Evolutionary conservation across 2,329 filamentous ascomycete species (phyloP).

Genomic region (Ambrosiella beaveri): DNA sequence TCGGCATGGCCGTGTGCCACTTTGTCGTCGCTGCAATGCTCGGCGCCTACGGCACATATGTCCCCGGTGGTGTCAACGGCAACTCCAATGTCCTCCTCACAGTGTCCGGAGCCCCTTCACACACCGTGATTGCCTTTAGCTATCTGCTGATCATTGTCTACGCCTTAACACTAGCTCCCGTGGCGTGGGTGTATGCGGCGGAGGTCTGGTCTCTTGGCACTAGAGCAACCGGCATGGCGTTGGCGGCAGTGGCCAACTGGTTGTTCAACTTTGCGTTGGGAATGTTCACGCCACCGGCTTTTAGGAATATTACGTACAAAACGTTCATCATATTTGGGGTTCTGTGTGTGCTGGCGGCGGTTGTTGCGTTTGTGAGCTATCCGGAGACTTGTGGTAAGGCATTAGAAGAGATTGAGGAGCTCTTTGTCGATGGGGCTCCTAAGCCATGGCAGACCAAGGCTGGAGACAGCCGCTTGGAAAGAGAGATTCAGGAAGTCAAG

Average conservation of each 20-base stretch:
- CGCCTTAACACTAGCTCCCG: slow-evolving; percentile 43
- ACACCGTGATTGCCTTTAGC: slow-evolving; percentile 47
- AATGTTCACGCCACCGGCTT: slow-evolving; percentile 23
- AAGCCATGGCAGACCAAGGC: slow-evolving; percentile 24
- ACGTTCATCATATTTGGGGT: slow-evolving; percentile 25
- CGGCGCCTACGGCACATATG: slow-evolving; percentile 26
- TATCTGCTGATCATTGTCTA: slow-evolving; percentile 49
- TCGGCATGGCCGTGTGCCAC: slow-evolving; percentile 48
- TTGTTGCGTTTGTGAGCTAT: slow-evolving; percentile 27
- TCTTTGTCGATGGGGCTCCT: slow-evolving; percentile 21
- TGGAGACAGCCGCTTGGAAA: slow-evolving; percentile 17
- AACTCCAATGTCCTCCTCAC: slow-evolving; percentile 28
- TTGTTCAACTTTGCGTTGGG: slow-evolving; percentile 25
- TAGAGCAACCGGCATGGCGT: slow-evolving; percentile 40
- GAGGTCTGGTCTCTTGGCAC: slow-evolving; percentile 47
- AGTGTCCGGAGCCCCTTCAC: slow-evolving; percentile 33
- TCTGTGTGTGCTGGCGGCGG: slow-evolving; percentile 25
- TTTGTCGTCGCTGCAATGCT: slow-evolving; percentile 37
- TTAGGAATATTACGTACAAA: slow-evolving; percentile 21
- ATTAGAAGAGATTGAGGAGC: slow-evolving; percentile 24
- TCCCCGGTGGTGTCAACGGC: slow-evolving; percentile 27
- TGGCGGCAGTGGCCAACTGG: slow-evolving; percentile 34
- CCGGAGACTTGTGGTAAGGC: slow-evolving; percentile 26
- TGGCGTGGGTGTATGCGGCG: slow-evolving; percentile 48
- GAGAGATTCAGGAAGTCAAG: slow-evolving; percentile 17